Conservation (phyloP, 2,329 filamentous ascomycete species). For the Alternaria postmessia region DNA sequence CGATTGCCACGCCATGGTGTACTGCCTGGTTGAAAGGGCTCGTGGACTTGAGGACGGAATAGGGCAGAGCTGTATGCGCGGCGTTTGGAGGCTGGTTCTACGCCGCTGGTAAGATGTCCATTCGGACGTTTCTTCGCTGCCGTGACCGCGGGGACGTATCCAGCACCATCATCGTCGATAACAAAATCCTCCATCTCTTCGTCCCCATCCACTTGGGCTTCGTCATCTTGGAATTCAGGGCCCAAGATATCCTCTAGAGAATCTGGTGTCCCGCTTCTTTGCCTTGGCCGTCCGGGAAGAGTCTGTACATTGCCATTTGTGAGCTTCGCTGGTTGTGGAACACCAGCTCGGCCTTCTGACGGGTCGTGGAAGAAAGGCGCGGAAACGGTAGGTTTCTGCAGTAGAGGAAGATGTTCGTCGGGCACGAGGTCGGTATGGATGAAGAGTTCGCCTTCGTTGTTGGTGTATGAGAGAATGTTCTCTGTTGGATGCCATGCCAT, state of each 20-base stretch:
- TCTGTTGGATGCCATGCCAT: slow-evolving; percentile 89
- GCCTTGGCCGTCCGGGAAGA: slow-evolving; percentile 62
- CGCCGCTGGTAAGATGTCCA: slow-evolving; percentile 55
- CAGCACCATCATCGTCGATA: slow-evolving; percentile 92
- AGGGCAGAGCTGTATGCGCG: slow-evolving; percentile 55
- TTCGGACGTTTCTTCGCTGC: slow-evolving; percentile 69
- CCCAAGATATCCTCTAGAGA: slow-evolving; percentile 85
- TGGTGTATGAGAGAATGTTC: slow-evolving; percentile 91
- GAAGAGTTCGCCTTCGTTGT: slow-evolving; percentile 89
- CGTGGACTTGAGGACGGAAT: slow-evolving; percentile 75
- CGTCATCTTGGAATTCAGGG: slow-evolving; percentile 60
- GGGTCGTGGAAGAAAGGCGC: slow-evolving; percentile 89
- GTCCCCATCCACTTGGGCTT: slow-evolving; percentile 57
- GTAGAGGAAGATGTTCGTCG: slow-evolving; percentile 56
- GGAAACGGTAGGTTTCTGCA: slow-evolving; percentile 68
- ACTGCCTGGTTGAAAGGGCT: slow-evolving; percentile 89
- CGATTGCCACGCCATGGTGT: slow-evolving; percentile 96
- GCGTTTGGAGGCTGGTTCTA: slow-evolving; percentile 59
- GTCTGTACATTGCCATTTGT: slow-evolving; percentile 65
- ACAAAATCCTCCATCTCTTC: slow-evolving; percentile 78
- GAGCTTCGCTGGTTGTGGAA: slow-evolving; percentile 61
- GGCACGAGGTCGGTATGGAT: slow-evolving; percentile 78
- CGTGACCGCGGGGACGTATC: slow-evolving; percentile 74
- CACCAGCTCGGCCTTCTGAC: slow-evolving; percentile 72
- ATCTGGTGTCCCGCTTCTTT: slow-evolving; percentile 68